A percentile compares a stretch with the other conserved stretches of the same genome.
Evolutionary conservation across 2,329 filamentous ascomycete genomes (phyloP).

Genomic region (Penicillium thymicola): DNA sequence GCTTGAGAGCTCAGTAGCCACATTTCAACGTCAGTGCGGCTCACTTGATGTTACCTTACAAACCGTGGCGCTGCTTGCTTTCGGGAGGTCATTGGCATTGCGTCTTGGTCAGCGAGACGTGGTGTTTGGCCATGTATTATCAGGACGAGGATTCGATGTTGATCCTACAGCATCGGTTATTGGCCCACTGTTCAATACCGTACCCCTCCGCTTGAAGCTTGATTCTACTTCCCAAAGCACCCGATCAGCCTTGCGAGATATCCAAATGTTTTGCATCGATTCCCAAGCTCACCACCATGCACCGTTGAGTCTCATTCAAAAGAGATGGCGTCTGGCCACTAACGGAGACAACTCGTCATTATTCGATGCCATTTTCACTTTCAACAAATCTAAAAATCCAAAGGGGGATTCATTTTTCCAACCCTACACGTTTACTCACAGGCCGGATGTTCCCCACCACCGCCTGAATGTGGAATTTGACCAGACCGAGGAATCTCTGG

Average conservation of each 20-base stretch:
- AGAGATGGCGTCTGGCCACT: not conserved
- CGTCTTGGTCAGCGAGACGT: slow-evolving; percentile 4
- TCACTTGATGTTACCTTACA: not conserved
- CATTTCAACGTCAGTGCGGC: not conserved
- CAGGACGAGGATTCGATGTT: not conserved
- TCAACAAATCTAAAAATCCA: not conserved
- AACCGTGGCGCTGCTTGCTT: slow-evolving; percentile 1
- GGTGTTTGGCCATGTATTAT: slow-evolving; percentile 5
- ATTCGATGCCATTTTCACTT: slow-evolving; percentile 1
- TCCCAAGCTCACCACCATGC: slow-evolving; percentile 1
- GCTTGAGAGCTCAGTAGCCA: not conserved
- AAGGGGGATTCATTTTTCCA: not conserved
- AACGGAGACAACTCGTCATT: not conserved
- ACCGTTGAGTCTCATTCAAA: slow-evolving; percentile 2
- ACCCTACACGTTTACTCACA: not conserved
- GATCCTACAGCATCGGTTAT: not conserved
- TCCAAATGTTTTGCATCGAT: slow-evolving; percentile 1
- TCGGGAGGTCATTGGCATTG: not conserved
- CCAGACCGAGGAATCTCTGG: not conserved
- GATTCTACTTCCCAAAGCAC: not conserved
- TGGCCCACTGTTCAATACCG: slow-evolving; percentile 3
- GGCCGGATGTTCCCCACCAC: not conserved
- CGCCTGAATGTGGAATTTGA: slow-evolving; percentile 7
- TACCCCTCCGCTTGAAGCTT: slow-evolving; percentile 2
- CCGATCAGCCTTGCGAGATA: not conserved